phyloP scores from a whole-genome alignment of 805 yeast genomes.

The Naumovozyma dairenensis region DNA sequence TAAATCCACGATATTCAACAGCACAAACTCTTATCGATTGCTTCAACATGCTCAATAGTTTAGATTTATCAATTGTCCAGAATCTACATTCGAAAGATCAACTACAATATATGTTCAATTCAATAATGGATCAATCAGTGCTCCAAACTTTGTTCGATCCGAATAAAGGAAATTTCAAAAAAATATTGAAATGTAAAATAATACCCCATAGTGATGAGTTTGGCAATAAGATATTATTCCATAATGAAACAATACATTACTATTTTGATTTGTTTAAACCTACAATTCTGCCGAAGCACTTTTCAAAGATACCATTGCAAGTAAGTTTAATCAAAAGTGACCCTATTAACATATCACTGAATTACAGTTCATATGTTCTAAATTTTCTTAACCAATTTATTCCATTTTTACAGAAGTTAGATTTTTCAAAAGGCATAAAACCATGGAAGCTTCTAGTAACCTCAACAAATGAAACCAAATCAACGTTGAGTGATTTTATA shows the following conservation, averaged over 20 bases:
- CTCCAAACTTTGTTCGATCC: conserved; percentile 8
- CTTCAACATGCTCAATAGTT: conserved; percentile 18
- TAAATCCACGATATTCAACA: conserved; percentile 7
- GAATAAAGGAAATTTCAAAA: conserved; percentile 2
- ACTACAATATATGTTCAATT: conserved; percentile 17
- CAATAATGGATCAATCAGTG: conserved; percentile 13
- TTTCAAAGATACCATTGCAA: conserved; percentile 28
- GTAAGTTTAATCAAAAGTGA: conserved; percentile 11
- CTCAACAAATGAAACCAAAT: conserved; percentile 34
- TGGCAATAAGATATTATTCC: conserved; percentile 15
- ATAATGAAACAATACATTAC: conserved; percentile 17
- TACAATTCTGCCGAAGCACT: conserved; percentile 28
- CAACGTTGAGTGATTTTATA: conserved; percentile 34
- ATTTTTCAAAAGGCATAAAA: conserved; percentile 23
- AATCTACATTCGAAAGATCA: conserved; percentile 9
- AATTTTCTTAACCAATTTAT: conserved; percentile 26
- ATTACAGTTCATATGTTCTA: conserved; percentile 17
- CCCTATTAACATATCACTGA: conserved; percentile 16
- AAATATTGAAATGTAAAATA: conserved; percentile 8
- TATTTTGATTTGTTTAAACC: conserved; percentile 27
- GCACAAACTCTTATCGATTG: conserved; percentile 13
- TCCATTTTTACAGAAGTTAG: conserved; percentile 30
- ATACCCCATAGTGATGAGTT: conserved; percentile 10
- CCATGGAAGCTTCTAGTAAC: conserved; percentile 29
- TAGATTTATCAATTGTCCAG: conserved; percentile 16